These are phyloP conservation scores for Xylariaceae sp. DNA, from an alignment of 2,329 filamentous ascomycete genomes.

Conservation along the genomic window DNA sequence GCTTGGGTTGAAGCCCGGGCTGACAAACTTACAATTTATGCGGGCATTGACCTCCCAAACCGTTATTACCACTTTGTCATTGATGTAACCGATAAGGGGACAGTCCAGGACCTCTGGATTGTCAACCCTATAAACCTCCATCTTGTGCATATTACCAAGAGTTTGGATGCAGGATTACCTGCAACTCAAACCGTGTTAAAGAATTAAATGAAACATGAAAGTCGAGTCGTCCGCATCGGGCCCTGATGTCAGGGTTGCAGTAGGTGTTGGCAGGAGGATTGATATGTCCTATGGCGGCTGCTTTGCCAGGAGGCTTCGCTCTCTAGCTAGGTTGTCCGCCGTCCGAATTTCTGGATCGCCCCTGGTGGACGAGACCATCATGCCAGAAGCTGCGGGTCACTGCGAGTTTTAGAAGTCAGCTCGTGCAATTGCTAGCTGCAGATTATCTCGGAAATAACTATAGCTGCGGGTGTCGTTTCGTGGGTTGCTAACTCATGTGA, in stretches of 20 bases:
- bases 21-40: background rate
- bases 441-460: background rate
- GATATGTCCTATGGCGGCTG: no score
- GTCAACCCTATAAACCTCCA: background rate
- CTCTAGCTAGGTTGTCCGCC: background rate
- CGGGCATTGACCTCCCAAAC: background rate
- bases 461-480: no score
- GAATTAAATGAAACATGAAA: background rate
- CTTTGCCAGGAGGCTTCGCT: background rate
- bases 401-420: background rate
- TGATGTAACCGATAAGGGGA: background rate
- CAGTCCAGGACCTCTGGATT: background rate
- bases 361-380: background rate
- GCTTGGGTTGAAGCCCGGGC: background rate
- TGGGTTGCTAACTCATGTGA: background rate
- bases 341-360: background rate
- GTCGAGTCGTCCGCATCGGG: background rate
- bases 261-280: background rate
- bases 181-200: background rate
- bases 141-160: background rate
- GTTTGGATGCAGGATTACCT: background rate
- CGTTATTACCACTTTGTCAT: background rate
- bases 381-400: slow-evolving; percentile 18
- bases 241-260: background rate
- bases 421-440: background rate